Evolutionary conservation across 768 basidiomycete species (phyloP), one percentile per base, ranked within the genome.

Genomic region (Trametes sanguinea): DNA sequence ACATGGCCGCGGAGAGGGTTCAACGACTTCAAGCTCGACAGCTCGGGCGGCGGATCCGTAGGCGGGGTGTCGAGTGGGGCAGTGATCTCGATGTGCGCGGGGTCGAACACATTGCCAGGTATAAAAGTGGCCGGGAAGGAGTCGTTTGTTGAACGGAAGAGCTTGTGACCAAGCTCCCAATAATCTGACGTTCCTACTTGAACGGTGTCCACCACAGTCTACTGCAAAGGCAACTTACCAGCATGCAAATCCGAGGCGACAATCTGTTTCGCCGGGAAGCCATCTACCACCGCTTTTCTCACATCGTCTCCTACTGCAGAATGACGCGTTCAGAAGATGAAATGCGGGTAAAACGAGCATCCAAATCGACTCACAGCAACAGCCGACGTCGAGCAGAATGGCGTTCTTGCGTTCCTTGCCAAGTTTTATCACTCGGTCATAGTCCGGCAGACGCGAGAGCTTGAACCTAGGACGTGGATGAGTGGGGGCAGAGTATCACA

Each of bases 161-260:
- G 76, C 46, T 81, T 75, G 64, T 87, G 85, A 2, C 87, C 86
- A 8, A 80, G 75, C 9, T 83, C 76, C 85, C 85, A 87, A 59
- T 85, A 83, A 10, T 74, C 86, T 86, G 27, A 3, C 45, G 8
- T 17, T 4, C 10, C 22, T 17, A 17, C 10, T 27, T 9, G 27
- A 7, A 46, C 27, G 45, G 27, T 7, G 4, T 14, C 17, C 4
- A 27, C 8, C 2, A 22, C 22, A 22, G 22, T 22, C 22, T 17
- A 9, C 1, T 29, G 22, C 22, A 11, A 37, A 37, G 11, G 35
- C 35, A 6, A 7, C 37, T 44, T 50, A 76, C 79, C 76, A 62
- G 58, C 64, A 27, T 64, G 62, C 39, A 78, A 30, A 61, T 81
- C 80, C 4, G 72, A 68, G 3, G 72, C 71, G 11, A 81, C 54